Conservation (phyloP, 768 basidiomycete genomes). For the Lactifluus subvellereus region DNA sequence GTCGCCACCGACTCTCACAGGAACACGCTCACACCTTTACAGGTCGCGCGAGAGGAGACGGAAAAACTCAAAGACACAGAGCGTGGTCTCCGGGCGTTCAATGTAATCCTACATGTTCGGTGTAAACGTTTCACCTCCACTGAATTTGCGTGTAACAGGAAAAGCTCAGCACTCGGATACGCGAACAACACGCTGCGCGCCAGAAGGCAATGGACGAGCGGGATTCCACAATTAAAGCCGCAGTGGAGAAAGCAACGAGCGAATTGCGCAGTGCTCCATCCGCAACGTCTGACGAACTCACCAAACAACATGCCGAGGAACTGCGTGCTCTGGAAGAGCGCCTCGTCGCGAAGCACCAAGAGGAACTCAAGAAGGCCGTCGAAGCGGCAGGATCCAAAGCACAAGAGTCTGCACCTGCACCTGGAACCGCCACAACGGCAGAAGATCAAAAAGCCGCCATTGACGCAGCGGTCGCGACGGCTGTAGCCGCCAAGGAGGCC, state of each 20-base stretch:
- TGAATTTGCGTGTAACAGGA: constrained; percentile 38
- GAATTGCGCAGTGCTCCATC: constrained; percentile 35
- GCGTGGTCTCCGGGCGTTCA: constrained; percentile 25
- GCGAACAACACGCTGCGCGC: constrained; percentile 46
- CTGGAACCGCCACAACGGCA: constrained; percentile 22
- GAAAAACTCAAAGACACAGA: constrained; percentile 26
- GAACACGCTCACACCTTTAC: neutral
- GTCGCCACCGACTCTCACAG: neutral
- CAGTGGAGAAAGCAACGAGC: constrained; percentile 49
- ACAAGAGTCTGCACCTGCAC: constrained; percentile 24
- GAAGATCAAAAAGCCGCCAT: constrained; percentile 42
- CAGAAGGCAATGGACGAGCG: constrained; percentile 47
- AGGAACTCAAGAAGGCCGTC: constrained; percentile 45
- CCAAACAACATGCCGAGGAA: constrained; percentile 55
- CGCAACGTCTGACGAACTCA: constrained; percentile 34
- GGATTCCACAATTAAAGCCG: constrained; percentile 48
- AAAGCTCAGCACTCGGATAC: constrained; percentile 40
- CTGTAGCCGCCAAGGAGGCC: constrained; percentile 45
- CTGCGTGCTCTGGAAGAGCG: constrained; percentile 49
- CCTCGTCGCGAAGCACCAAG: constrained; percentile 47
- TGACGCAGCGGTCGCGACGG: constrained; percentile 44
- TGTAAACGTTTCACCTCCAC: neutral
- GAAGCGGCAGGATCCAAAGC: constrained; percentile 36
- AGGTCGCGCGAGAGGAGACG: constrained; percentile 27
- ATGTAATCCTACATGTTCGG: constrained; percentile 18